phyloP scores from a whole-genome alignment of 73 alveolate species.

The Tetrahymena malaccensis region DNA sequence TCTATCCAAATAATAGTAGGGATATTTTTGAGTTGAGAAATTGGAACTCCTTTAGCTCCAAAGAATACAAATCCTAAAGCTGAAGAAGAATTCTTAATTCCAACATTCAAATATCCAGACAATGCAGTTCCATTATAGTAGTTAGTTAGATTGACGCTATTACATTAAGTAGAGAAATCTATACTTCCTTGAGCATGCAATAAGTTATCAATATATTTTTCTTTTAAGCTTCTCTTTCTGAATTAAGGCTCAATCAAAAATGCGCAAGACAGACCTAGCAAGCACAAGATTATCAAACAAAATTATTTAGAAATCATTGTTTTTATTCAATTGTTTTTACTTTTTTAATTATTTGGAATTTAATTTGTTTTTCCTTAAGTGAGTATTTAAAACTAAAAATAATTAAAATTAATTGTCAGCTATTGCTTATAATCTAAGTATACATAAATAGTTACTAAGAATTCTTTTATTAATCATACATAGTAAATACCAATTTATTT shows the following conservation, averaged over 20 bases:
- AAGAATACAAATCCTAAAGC: slow-evolving; percentile 23
- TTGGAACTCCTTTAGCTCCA: slow-evolving; percentile 10
- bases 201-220: neutral
- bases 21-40: neutral
- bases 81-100: neutral
- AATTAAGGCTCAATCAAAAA: neutral
- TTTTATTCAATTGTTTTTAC: too few species aligned
- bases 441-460: neutral
- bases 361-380: neutral
- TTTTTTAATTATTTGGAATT: neutral
- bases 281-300: neutral
- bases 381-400: neutral
- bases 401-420: neutral
- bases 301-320: neutral
- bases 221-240: neutral
- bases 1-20: slow-evolving; percentile 21
- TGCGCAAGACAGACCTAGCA: neutral
- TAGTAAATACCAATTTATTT: too few species aligned
- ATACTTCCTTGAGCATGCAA: neutral
- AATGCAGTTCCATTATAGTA: neutral
- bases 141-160: neutral
- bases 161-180: neutral
- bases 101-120: slow-evolving; percentile 26
- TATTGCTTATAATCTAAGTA: neutral
- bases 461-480: neutral